Base-by-base conservation (phyloP, 495 filamentous ascomycete genomes). In the Physcia stellaris region DNA sequence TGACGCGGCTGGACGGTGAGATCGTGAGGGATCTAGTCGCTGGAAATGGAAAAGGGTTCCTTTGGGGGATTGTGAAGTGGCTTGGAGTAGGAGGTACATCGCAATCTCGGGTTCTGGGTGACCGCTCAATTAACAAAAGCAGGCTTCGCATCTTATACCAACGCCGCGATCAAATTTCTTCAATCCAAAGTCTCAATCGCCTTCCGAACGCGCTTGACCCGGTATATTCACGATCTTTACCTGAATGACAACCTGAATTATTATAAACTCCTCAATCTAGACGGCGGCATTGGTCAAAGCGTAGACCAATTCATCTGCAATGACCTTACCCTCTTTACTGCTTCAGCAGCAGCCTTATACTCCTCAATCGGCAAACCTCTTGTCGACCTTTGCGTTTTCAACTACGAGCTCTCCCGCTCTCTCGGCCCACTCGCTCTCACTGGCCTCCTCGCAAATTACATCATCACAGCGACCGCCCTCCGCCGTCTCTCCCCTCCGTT, bases 221-320 rank as follows among this genome's bases (percentile, higher is more conserved):
- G 92, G 44, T 99, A 99, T 54, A 94, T 99, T 35, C 92, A 99
- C 53, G 92, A 99, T 57, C 61, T 99, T 17, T 96, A 96, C 56
- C 70, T 99, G 17, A 94, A 92, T 48, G 80, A 86, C 39, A 83
- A 87, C 45, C 74, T 92, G 41, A 88, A 87, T 51, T 99, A 94
- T 55, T 96, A 99, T 66, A 95, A 94, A 58, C 59, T 99, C 32
- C 73, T 80, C 29, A 96, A 95, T 52, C 65, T 95, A 29, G 92
- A 99, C 48, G 90, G 92, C 10, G 86, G 87, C 0, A 77, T 96
- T 26, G 88, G 84, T 4, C 83, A 86, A 50, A 82, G 83, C 5
- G 80, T 86, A 15, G 92, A 99, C 57, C 92, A 96, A 52, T 99
- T 87, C 59, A 95, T 99, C 56, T 95, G 88, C 0, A 87, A 95